Evolutionary conservation across 2,329 filamentous ascomycete genomes (phyloP), one percentile per base, ranked within the genome.

Genomic region (Pestalotiopsis sp.): DNA sequence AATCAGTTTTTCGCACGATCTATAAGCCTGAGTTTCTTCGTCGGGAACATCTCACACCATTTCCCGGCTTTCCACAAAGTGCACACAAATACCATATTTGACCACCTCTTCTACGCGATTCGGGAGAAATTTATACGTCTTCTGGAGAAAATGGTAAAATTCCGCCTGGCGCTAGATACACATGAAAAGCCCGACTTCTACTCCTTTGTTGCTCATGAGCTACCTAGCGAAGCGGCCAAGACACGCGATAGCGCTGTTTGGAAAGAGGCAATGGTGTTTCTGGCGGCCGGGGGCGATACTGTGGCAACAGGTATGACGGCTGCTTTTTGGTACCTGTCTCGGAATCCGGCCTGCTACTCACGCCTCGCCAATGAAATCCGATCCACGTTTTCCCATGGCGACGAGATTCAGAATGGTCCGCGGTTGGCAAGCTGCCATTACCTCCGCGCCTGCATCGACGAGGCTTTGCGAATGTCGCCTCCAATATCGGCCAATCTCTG

Each of bases 401-500:
- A 68, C 2, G 71, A 76, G 1, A 80, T 80, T 39, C 62, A 68
- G 3, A 65, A 69, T 44, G 78, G 78, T 4, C 56, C 74, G 2
- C 68, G 73, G 6, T 72, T 85, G 5, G 72, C 76, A 35, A 70
- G 67, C 11, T 82, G 78, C 70, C 67, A 64, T 0, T 86, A 84
- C 69, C 75, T 86, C 1, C 76, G 78, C 5, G 84, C 83, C 4
- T 80, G 79, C 67, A 30, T 30, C 26, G 26, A 30, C 26, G 26
- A 30, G 26, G 26, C 26, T 30, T 30, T 30, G 26, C 80, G 84
- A 14, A 74, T 85, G 65, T 80, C 80, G 3, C 82, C 84, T 3
- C 79, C 82, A 0, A 79, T 81, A 0, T 74, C 77, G 65, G 71
- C 73, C 66, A 65, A 77, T 66, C 66, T 82, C 60, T 70, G 74